A percentile compares a stretch with the other conserved stretches of the same genome.
Evolutionary conservation across 2,329 filamentous ascomycete species (phyloP).

Genomic region (Dactylellina haptotyla): DNA sequence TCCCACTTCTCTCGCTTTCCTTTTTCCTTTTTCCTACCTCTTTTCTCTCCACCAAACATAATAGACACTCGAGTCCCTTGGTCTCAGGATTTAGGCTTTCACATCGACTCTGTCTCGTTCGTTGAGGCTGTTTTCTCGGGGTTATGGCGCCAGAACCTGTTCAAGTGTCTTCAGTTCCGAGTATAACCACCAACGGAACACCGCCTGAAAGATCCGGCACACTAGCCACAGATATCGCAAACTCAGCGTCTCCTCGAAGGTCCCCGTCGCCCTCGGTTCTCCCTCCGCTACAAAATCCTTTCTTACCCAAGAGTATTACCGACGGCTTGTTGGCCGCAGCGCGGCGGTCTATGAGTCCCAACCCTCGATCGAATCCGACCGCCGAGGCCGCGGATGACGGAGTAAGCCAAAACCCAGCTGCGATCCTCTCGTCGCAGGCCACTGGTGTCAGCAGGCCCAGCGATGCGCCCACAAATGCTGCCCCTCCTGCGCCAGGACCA

Average conservation of each 20-base stretch:
- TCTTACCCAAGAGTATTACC: constrained; percentile 33
- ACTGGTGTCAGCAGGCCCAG: constrained; percentile 28
- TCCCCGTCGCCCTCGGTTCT: constrained; percentile 45
- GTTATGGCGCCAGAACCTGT: constrained; percentile 54
- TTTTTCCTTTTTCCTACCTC: neutral
- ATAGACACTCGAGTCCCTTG: no score
- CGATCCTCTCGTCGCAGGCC: constrained; percentile 44
- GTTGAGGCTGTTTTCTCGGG: constrained; percentile 16
- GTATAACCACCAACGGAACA: constrained; percentile 53
- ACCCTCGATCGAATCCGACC: constrained; percentile 21
- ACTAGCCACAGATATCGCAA: constrained; percentile 49
- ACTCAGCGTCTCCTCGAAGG: constrained; percentile 50
- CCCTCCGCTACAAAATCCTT: constrained; percentile 38
- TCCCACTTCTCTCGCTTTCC: neutral
- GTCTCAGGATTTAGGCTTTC: neutral
- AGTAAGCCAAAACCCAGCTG: constrained; percentile 47
- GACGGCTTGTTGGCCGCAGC: constrained; percentile 39
- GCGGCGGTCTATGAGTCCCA: constrained; percentile 40
- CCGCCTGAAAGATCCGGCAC: constrained; percentile 49
- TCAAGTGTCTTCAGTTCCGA: constrained; percentile 50
- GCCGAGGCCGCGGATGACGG: constrained; percentile 36
- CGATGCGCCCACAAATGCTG: constrained; percentile 35
- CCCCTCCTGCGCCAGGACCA: constrained; percentile 43
- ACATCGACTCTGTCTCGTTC: neutral
- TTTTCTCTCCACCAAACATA: neutral